phyloP scores from a whole-genome alignment of 1,284 basidiomycete species.

The Pholiota adiposa region DNA sequence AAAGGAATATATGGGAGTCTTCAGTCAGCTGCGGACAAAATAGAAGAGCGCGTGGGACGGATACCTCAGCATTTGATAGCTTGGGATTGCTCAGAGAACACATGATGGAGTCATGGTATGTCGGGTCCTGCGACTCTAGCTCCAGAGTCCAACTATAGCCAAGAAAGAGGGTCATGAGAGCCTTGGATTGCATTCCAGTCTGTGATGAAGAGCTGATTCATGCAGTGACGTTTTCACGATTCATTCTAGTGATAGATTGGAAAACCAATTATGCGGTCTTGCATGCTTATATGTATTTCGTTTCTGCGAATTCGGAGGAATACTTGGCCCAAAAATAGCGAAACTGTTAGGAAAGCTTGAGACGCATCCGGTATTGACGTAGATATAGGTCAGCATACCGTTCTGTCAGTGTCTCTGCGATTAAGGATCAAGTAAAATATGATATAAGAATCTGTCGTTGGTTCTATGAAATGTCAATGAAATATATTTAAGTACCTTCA shows the following conservation, averaged over 20 bases:
- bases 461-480: no score
- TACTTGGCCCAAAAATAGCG: no score
- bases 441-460: no score
- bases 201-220: neutral
- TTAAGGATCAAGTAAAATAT: no score
- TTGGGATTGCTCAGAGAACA: constrained; percentile 1
- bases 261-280: neutral
- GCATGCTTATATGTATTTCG: neutral
- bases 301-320: no score
- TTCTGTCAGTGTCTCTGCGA: no score
- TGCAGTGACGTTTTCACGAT: neutral
- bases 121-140: neutral
- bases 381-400: no score
- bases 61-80: neutral
- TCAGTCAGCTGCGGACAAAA: constrained; percentile 4
- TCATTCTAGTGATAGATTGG: neutral
- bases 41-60: constrained; percentile 9
- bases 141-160: neutral
- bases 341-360: no score
- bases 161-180: neutral
- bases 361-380: no score
- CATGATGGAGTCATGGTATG: neutral
- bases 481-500: no score
- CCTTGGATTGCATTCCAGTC: neutral
- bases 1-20: neutral